phyloP scores from a whole-genome alignment of 2,329 filamentous ascomycete species.

The Ophiostoma perfectum region DNA sequence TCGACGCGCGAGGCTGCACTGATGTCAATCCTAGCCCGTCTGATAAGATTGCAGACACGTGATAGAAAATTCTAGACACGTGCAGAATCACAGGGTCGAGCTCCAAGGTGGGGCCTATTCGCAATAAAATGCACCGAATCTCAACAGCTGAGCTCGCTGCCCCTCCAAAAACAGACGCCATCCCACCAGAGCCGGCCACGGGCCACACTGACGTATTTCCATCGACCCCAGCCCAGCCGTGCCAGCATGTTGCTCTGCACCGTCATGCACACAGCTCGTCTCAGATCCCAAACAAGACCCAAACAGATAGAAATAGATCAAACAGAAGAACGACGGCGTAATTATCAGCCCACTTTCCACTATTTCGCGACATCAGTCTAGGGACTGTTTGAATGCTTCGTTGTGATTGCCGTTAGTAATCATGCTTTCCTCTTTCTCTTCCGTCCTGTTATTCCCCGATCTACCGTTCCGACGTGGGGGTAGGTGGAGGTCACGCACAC shows the following conservation, averaged over 20 bases:
- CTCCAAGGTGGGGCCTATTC: not conserved
- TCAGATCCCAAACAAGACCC: constrained; percentile 10
- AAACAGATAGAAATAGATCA: not conserved
- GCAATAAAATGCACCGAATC: constrained; percentile 16
- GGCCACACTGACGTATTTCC: constrained; percentile 2
- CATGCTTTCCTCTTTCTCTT: not conserved
- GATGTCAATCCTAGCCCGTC: not conserved
- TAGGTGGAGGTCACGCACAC: not conserved
- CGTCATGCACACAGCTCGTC: constrained; percentile 2
- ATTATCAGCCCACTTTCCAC: constrained; percentile 2
- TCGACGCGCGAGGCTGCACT: not conserved
- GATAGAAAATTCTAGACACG: constrained; percentile 12
- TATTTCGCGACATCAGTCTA: not conserved
- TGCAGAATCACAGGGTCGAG: not conserved
- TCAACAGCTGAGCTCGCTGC: constrained; percentile 10
- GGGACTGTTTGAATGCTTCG: not conserved
- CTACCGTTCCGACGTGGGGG: not conserved
- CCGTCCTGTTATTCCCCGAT: too few relatives aligned
- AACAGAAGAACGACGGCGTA: not conserved
- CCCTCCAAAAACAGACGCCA: not conserved
- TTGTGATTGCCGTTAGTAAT: constrained; percentile 4
- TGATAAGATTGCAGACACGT: constrained; percentile 4
- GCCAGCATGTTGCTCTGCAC: not conserved
- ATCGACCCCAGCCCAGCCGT: not conserved
- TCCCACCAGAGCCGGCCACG: not conserved